Conservation (phyloP, 345 rosid species). For the Rhizophora mangle region DNA sequence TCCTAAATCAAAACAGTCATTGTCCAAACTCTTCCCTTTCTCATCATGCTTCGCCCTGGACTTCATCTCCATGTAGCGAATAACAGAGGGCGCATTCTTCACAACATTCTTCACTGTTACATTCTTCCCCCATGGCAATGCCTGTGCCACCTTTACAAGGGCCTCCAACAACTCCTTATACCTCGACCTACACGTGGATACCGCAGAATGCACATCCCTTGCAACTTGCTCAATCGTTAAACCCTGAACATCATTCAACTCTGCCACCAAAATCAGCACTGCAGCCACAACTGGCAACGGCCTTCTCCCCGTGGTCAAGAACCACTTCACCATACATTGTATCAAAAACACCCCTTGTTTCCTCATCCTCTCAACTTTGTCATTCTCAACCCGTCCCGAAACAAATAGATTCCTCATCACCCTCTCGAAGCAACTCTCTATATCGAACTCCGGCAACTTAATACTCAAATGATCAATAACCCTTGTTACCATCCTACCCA, state of each 20-base stretch:
- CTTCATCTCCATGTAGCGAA: conserved; percentile 71
- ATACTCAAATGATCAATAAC: conserved; percentile 54
- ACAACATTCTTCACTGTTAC: conserved; percentile 62
- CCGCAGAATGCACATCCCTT: conserved; percentile 31
- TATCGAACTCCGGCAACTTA: conserved; percentile 50
- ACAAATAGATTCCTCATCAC: conserved; percentile 27
- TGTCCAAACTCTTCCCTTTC: conserved; percentile 5
- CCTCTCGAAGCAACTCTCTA: conserved; percentile 47
- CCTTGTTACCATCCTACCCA: conserved; percentile 66
- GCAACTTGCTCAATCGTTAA: conserved; percentile 56
- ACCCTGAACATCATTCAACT: conserved; percentile 48
- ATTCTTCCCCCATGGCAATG: conserved; percentile 83
- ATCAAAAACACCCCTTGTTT: conserved; percentile 70
- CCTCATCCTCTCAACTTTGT: conserved; percentile 40
- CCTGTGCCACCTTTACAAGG: conserved; percentile 63
- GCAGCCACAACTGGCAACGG: conserved; percentile 76
- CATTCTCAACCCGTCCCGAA: conserved; percentile 36
- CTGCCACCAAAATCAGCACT: conserved; percentile 56
- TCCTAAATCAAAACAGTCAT: conserved; percentile 26
- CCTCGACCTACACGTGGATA: conserved; percentile 44
- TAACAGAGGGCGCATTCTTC: conserved; percentile 51
- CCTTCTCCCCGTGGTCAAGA: conserved; percentile 65
- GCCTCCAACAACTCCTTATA: conserved; percentile 59
- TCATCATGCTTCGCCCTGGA: conserved; percentile 40
- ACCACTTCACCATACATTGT: conserved; percentile 77